Conservation (phyloP, 2,329 filamentous ascomycete genomes). For the Gremmenia infestans region DNA sequence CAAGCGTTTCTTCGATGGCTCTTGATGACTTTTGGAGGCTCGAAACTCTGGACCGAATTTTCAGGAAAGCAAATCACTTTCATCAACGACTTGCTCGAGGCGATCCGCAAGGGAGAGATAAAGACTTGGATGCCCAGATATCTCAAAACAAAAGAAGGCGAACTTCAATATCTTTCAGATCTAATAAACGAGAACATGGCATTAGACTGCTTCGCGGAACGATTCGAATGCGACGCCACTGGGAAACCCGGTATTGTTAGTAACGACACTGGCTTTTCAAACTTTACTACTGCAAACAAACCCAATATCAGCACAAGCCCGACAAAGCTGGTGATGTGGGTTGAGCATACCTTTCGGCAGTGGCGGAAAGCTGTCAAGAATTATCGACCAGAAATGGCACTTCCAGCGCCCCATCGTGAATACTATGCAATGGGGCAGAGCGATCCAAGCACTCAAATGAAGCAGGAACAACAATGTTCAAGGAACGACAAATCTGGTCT, state of each 20-base stretch:
- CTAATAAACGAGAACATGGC: background rate
- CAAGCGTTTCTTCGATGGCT: background rate
- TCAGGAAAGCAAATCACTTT: background rate
- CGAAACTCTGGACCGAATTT: background rate
- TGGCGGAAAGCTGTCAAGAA: background rate
- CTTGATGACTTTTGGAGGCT: background rate
- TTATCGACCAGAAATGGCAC: background rate
- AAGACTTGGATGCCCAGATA: background rate
- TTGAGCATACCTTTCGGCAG: background rate
- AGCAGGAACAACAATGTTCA: no score
- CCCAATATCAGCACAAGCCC: background rate
- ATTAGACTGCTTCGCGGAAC: background rate
- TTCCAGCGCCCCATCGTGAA: background rate
- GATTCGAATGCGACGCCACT: background rate
- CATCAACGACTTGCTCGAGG: background rate
- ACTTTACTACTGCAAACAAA: background rate
- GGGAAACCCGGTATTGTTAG: background rate
- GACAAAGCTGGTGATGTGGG: background rate
- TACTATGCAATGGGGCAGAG: background rate
- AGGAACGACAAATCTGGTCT: background rate
- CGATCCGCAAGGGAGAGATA: background rate
- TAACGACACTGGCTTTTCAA: background rate
- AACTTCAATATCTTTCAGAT: background rate
- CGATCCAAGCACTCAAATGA: background rate
- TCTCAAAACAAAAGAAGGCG: background rate